These are phyloP conservation scores for Malassezia sp. DNA, from an alignment of 1,284 basidiomycete genomes.

Conservation along the genomic window DNA sequence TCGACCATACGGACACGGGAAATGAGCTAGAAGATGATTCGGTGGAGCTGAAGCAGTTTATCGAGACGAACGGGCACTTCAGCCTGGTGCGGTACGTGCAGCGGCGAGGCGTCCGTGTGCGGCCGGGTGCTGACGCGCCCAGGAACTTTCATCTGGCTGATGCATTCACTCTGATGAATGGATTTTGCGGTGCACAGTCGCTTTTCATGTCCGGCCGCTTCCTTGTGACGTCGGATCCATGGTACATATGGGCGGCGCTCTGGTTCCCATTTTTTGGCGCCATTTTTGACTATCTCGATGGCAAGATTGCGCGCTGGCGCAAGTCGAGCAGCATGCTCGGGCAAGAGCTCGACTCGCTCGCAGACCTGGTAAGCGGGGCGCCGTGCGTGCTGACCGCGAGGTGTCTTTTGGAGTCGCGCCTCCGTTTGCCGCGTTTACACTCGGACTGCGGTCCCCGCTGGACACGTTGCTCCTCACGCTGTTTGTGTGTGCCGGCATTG, in stretches of 20 bases:
- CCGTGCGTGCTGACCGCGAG: slow-evolving; percentile 50
- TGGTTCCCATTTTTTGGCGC: slow-evolving; percentile 84
- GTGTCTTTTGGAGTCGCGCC: slow-evolving; percentile 97
- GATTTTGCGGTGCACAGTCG: slow-evolving; percentile 92
- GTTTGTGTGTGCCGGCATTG: slow-evolving; percentile 92
- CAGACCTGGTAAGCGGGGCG: slow-evolving; percentile 78
- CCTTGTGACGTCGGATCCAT: slow-evolving; percentile 64
- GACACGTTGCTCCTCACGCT: slow-evolving; percentile 75
- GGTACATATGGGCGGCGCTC: slow-evolving; percentile 58
- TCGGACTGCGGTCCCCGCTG: slow-evolving; percentile 77
- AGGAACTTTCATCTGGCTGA: slow-evolving; percentile 98
- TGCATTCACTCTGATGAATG: slow-evolving; percentile 98
- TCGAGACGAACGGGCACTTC: slow-evolving; percentile 45
- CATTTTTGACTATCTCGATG: slow-evolving; percentile 94
- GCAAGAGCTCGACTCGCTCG: slow-evolving; percentile 91
- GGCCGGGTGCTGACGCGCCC: slow-evolving; percentile 11
- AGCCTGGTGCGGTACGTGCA: slow-evolving; percentile 36
- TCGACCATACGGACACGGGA: neutral
- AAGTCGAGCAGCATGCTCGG: slow-evolving; percentile 92
- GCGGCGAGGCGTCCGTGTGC: too few relatives aligned
- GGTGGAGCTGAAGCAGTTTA: slow-evolving; percentile 32
- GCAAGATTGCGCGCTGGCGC: slow-evolving; percentile 93
- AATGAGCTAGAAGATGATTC: slow-evolving; percentile 9
- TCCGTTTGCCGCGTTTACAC: slow-evolving; percentile 74
- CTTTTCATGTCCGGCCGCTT: slow-evolving; percentile 85